Evolutionary conservation across 108 stramenopile genomes (phyloP).

Genomic region (Ochromonas danica): DNA sequence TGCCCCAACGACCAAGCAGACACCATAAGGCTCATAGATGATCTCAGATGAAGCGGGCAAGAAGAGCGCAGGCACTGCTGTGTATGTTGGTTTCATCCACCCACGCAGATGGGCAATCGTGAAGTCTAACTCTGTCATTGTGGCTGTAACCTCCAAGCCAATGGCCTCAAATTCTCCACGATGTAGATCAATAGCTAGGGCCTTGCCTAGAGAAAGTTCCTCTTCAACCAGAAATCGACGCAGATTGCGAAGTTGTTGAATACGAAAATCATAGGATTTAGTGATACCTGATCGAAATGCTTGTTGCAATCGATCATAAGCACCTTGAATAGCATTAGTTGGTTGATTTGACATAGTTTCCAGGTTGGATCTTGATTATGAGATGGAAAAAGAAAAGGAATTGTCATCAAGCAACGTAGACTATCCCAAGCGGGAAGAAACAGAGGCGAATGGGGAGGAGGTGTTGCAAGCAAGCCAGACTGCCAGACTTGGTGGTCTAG

Average conservation of each 20-base stretch:
- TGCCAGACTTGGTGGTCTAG: too few species aligned
- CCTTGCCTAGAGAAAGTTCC: conserved; percentile 22
- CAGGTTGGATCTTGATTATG: too few species aligned
- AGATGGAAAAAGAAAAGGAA: too few species aligned
- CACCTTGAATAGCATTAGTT: too few species aligned
- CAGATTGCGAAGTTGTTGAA: conserved; percentile 33
- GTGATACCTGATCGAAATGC: conserved; percentile 34
- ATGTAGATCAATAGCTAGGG: conserved; percentile 33
- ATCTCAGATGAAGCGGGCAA: conserved; percentile 33
- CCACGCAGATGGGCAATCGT: too few species aligned
- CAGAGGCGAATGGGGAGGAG: too few species aligned
- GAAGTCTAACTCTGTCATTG: too few species aligned
- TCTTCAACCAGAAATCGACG: conserved; percentile 16
- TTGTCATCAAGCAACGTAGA: too few species aligned
- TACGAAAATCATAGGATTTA: conserved; percentile 1
- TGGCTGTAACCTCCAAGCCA: conserved; percentile 32
- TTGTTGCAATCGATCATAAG: too few species aligned
- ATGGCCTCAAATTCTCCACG: conserved; percentile 31
- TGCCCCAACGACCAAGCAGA: conserved; percentile 67
- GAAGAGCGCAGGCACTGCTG: neutral
- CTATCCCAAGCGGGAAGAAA: too few species aligned
- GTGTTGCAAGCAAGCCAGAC: too few species aligned
- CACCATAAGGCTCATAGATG: conserved; percentile 39
- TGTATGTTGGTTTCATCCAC: conserved; percentile 45
- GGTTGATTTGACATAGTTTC: too few species aligned